Evolutionary conservation across 306 rosid species (phyloP).

Genomic region (Sesbania bispinosa): DNA sequence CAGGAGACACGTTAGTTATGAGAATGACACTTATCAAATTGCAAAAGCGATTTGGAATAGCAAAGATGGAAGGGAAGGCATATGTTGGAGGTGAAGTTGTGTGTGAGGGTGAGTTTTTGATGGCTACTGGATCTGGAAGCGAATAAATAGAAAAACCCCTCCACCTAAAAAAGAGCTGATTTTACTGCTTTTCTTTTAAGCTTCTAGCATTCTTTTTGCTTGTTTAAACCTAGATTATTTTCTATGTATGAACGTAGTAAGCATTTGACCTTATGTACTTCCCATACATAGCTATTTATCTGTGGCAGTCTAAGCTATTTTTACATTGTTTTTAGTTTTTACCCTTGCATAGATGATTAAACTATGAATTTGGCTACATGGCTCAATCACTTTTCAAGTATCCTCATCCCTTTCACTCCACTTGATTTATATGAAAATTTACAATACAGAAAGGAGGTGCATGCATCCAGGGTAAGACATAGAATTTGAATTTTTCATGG

Average conservation of each 20-base stretch:
- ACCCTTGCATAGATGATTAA: too few species aligned
- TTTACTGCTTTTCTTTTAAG: constrained; percentile 10
- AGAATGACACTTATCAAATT: constrained; percentile 72
- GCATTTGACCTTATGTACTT: background rate
- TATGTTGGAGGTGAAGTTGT: constrained; percentile 81
- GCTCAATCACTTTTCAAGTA: background rate
- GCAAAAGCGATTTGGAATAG: constrained; percentile 77
- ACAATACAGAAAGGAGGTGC: too few species aligned
- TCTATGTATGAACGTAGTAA: background rate
- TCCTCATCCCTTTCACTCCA: background rate
- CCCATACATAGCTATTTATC: background rate
- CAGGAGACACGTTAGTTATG: constrained; percentile 87
- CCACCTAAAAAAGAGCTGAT: background rate
- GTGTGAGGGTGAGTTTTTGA: constrained; percentile 80
- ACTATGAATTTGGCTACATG: constrained; percentile 13
- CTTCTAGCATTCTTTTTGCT: background rate
- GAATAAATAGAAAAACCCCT: constrained; percentile 18
- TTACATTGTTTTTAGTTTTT: too few species aligned
- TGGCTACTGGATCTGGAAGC: constrained; percentile 57
- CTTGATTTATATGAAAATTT: background rate
- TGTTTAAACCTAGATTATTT: background rate
- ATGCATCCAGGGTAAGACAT: too few species aligned
- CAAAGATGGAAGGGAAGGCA: constrained; percentile 89
- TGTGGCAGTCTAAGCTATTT: background rate
- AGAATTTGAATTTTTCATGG: too few species aligned